phyloP scores from a whole-genome alignment of 2,329 filamentous ascomycete genomes.

The Colletotrichum sp. region DNA sequence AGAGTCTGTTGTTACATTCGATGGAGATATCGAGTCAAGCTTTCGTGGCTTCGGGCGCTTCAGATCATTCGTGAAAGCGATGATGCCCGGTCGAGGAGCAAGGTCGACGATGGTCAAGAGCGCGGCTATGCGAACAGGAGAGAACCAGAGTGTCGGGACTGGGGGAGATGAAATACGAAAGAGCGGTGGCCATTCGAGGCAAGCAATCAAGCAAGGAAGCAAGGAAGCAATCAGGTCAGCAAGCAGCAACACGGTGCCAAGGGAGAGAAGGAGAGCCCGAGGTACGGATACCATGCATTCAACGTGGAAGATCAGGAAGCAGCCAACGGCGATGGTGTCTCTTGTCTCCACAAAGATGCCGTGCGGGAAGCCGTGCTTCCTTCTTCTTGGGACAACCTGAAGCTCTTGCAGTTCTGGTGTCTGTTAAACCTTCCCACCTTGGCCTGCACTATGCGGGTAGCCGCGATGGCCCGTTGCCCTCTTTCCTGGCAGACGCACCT shows the following conservation, averaged over 20 bases:
- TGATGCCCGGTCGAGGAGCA: not conserved
- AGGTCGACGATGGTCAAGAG: not conserved
- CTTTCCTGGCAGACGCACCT: not conserved
- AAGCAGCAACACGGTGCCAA: not conserved
- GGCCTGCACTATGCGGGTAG: not conserved
- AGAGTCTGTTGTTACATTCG: not conserved
- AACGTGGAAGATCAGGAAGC: not conserved
- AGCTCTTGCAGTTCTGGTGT: not conserved
- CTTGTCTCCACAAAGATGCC: not conserved
- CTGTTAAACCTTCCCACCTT: not conserved
- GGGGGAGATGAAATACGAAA: not conserved
- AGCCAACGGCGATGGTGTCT: not conserved
- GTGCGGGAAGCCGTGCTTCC: conserved; percentile 1
- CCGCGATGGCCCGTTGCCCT: not conserved
- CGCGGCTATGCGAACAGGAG: not conserved
- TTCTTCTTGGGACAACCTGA: not conserved
- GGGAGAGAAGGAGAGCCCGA: not conserved
- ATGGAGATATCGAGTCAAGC: not conserved
- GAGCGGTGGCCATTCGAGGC: not conserved
- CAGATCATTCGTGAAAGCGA: not conserved
- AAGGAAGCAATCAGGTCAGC: not conserved
- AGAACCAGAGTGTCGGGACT: not conserved
- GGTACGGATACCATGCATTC: not conserved
- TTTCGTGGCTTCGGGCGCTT: not conserved
- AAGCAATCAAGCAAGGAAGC: not conserved